These are phyloP conservation scores for Hymenoscyphus repandus DNA, from an alignment of 2,329 filamentous ascomycete species.

Conservation along the genomic window DNA sequence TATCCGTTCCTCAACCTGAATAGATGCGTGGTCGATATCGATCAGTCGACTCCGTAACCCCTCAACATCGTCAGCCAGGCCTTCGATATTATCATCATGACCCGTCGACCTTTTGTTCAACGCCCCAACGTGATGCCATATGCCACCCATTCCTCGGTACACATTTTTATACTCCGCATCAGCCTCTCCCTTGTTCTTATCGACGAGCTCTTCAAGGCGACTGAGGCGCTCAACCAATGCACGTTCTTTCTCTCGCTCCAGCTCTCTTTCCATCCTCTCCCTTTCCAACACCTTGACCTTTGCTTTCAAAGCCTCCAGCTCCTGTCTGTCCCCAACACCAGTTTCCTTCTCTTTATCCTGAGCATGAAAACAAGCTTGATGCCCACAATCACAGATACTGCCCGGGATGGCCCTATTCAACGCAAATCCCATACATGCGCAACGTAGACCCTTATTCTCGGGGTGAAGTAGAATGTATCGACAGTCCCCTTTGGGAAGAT, in stretches of 20 bases:
- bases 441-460: conserved; percentile 52
- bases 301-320: conserved; percentile 44
- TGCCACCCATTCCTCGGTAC: conserved; percentile 48
- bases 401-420: conserved; percentile 49
- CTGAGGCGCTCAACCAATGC: conserved; percentile 24
- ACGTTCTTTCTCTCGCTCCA: not conserved
- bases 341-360: conserved; percentile 36
- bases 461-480: conserved; percentile 53
- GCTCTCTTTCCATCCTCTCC: not conserved
- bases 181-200: conserved; percentile 47
- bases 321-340: conserved; percentile 38
- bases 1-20: conserved; percentile 30
- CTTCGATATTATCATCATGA: conserved; percentile 51
- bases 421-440: conserved; percentile 53
- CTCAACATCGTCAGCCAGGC: conserved; percentile 37
- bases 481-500: conserved; percentile 52
- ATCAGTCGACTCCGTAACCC: conserved; percentile 28
- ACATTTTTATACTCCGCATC: conserved; percentile 48
- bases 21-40: conserved; percentile 32
- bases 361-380: conserved; percentile 55
- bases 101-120: conserved; percentile 44
- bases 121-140: conserved; percentile 45
- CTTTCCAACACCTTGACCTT: conserved; percentile 37
- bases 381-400: conserved; percentile 53
- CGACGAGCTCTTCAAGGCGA: conserved; percentile 49